Evolutionary conservation across 352 stramenopile genomes (phyloP).

Genomic region (Globisporangium spinosum): DNA sequence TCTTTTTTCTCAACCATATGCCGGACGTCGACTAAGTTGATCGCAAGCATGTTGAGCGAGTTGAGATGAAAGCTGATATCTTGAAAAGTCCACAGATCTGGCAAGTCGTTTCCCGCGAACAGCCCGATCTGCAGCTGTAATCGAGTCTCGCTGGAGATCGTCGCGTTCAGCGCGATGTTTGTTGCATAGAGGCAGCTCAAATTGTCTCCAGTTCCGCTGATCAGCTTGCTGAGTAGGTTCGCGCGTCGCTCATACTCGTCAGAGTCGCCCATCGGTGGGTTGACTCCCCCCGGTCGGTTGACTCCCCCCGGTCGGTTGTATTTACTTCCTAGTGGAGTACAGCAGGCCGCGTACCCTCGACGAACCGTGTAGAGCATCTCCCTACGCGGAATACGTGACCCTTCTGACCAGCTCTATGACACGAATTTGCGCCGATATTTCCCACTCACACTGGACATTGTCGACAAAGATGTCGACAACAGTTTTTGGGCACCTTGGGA

Average conservation of each 20-base stretch:
- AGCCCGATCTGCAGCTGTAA: conserved; percentile 40
- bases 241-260: conserved; percentile 38
- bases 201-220: conserved; percentile 63
- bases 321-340: conserved; percentile 41
- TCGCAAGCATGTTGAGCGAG: conserved; percentile 32
- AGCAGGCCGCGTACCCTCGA: conserved; percentile 47
- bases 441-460: conserved; percentile 42
- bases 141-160: conserved; percentile 28
- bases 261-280: conserved; percentile 42
- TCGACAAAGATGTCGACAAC: conserved; percentile 73
- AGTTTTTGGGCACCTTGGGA: conserved; percentile 34
- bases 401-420: conserved; percentile 57
- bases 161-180: conserved; percentile 38
- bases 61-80: conserved; percentile 42
- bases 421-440: conserved; percentile 51
- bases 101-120: conserved; percentile 67
- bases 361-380: conserved; percentile 77
- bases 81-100: conserved; percentile 64
- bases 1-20: conserved; percentile 45
- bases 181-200: conserved; percentile 59
- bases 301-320: conserved; percentile 61
- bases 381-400: conserved; percentile 68
- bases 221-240: conserved; percentile 33
- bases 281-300: conserved; percentile 56
- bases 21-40: conserved; percentile 38